A percentile compares a stretch with the other conserved stretches of the same genome.
Conservation (phyloP, 805 yeast species). For the Candida easanensis region DNA sequence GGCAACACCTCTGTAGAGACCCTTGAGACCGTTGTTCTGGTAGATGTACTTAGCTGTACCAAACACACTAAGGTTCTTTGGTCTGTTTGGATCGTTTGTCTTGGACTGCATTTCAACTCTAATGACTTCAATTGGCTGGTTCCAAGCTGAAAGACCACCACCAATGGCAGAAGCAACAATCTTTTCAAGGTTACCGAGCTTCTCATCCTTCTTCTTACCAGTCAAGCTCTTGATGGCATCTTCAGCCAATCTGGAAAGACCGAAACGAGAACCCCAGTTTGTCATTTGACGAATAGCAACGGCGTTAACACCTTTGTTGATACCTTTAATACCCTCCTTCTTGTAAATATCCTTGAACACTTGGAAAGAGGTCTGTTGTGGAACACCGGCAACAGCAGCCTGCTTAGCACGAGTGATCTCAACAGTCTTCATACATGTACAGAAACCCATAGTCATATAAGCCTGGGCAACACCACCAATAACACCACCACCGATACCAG, state of each 20-base stretch:
- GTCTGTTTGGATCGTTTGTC: conserved; percentile 93
- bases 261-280: conserved; percentile 98
- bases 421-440: conserved; percentile 98
- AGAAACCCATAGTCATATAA: conserved; percentile 94
- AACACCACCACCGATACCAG: conserved; percentile 96
- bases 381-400: conserved; percentile 59
- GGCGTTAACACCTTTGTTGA: conserved; percentile 97
- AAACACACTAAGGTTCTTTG: conserved; percentile 78
- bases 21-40: conserved; percentile 76
- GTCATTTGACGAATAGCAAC: conserved; percentile 99
- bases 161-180: conserved; percentile 84
- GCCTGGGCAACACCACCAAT: conserved; percentile 97
- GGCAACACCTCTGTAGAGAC: conserved; percentile 93
- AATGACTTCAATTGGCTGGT: conserved; percentile 97
- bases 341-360: conserved; percentile 83
- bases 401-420: conserved; percentile 92
- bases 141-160: conserved; percentile 98
- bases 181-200: conserved; percentile 74
- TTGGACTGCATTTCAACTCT: conserved; percentile 98
- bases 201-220: conserved; percentile 58
- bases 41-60: conserved; percentile 83
- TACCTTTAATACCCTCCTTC: conserved; percentile 89
- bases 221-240: conserved; percentile 65
- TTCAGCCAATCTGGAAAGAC: conserved; percentile 89
- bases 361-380: conserved; percentile 72